Percentiles rank a stretch among this genome's conserved stretches.
Evolutionary conservation across 129 eudicot species (phyloP).

Genomic region (Lactuca sativa): DNA sequence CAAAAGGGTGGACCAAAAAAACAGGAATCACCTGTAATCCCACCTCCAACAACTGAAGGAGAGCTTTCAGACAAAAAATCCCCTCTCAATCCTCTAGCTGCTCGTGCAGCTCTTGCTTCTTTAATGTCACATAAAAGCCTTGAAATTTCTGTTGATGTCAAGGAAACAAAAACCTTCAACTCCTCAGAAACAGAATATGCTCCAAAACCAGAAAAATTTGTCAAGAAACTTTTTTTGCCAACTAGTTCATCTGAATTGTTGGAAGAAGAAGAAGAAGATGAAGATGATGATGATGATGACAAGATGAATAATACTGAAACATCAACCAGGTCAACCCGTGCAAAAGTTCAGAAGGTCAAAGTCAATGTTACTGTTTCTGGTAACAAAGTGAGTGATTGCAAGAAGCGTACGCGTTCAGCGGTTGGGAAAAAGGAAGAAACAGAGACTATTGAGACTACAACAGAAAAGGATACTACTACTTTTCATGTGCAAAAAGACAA

Average conservation of each 20-base stretch:
- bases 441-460: slow-evolving; percentile 2
- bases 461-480: neutral
- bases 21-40: slow-evolving; percentile 11
- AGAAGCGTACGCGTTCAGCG: slow-evolving; percentile 47
- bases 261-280: neutral
- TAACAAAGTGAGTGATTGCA: slow-evolving; percentile 23
- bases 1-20: slow-evolving; percentile 4
- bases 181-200: slow-evolving; percentile 29
- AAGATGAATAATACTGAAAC: slow-evolving; percentile 29
- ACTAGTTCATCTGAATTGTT: slow-evolving; percentile 6
- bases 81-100: slow-evolving; percentile 69
- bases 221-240: slow-evolving; percentile 43
- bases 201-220: slow-evolving; percentile 21
- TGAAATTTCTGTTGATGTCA: slow-evolving; percentile 17
- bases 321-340: slow-evolving; percentile 38
- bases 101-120: slow-evolving; percentile 76
- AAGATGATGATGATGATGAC: neutral
- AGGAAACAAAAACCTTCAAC: slow-evolving; percentile 9
- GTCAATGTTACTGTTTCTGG: slow-evolving; percentile 10
- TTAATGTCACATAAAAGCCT: slow-evolving; percentile 41
- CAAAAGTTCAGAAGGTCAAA: slow-evolving; percentile 31
- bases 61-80: slow-evolving; percentile 36
- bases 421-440: slow-evolving; percentile 12
- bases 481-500: slow-evolving; percentile 9
- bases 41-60: slow-evolving; percentile 18